Conservation (phyloP, 768 basidiomycete genomes). For the Podaxis pistillaris region DNA sequence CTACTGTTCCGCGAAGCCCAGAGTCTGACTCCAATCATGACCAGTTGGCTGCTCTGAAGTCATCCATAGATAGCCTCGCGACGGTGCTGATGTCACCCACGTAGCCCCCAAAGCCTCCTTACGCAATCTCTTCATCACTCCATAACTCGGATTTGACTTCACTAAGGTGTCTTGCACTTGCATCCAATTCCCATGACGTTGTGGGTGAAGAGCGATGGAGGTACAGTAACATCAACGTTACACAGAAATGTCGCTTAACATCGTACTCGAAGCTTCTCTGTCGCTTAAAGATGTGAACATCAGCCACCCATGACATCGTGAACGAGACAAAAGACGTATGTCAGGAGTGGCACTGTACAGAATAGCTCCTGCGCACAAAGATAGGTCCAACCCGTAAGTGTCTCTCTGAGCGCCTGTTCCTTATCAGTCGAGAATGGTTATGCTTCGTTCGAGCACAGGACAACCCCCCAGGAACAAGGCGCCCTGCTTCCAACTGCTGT, state of each 20-base stretch:
- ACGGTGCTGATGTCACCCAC: slow-evolving; percentile 19
- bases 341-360: slow-evolving; percentile 70
- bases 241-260: slow-evolving; percentile 68
- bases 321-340: slow-evolving; percentile 36
- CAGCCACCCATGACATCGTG: background rate
- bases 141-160: slow-evolving; percentile 15
- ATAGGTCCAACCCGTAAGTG: slow-evolving; percentile 55
- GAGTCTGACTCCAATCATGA: slow-evolving; percentile 12
- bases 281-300: slow-evolving; percentile 43
- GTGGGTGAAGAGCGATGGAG: slow-evolving; percentile 57
- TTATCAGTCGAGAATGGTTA: slow-evolving; percentile 45
- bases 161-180: slow-evolving; percentile 7
- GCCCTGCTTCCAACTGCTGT: slow-evolving; percentile 31
- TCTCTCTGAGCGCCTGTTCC: slow-evolving; percentile 36
- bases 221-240: slow-evolving; percentile 56
- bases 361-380: slow-evolving; percentile 48
- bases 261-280: slow-evolving; percentile 60
- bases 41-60: slow-evolving; percentile 1
- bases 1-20: slow-evolving; percentile 58
- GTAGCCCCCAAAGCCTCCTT: background rate
- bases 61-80: slow-evolving; percentile 26
- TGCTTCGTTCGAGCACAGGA: slow-evolving; percentile 72
- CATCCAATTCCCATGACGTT: slow-evolving; percentile 11
- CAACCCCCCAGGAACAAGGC: slow-evolving; percentile 80
- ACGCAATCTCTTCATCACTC: slow-evolving; percentile 15